Percentiles rank a stretch among this genome's conserved stretches.
Evolutionary conservation across 192 early-diverging fungal genomes (phyloP).

Genomic region (Cetraspora pellucida): DNA sequence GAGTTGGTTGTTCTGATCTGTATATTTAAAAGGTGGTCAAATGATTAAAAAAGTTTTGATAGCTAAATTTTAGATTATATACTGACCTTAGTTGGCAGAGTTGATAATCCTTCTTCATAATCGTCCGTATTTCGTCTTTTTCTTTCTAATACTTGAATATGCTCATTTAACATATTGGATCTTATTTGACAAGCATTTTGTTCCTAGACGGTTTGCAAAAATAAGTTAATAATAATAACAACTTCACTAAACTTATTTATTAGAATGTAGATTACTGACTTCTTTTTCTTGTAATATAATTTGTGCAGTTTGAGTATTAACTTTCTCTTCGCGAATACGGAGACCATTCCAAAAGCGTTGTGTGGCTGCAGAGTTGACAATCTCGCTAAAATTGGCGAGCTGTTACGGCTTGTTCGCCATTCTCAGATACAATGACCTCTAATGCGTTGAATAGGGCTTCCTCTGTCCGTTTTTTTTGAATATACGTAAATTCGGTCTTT

Average conservation of each 20-base stretch:
- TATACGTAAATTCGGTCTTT: conserved; percentile 19
- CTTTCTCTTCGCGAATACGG: conserved; percentile 26
- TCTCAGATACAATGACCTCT: conserved; percentile 6
- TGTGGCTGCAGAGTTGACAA: conserved; percentile 4
- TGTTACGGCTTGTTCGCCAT: conserved; percentile 11
- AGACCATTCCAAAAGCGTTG: conserved; percentile 21
- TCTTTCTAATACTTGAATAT: conserved; percentile 26
- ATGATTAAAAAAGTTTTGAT: too few relatives aligned
- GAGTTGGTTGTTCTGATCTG: too few relatives aligned
- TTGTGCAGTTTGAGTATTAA: conserved; percentile 29
- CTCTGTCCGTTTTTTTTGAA: conserved; percentile 23
- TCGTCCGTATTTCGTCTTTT: conserved; percentile 12
- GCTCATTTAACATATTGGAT: conserved; percentile 9
- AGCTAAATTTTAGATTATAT: too few relatives aligned
- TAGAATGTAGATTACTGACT: conserved; percentile 33
- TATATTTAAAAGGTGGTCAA: too few relatives aligned
- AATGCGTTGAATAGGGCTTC: conserved; percentile 20
- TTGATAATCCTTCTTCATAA: conserved; percentile 10
- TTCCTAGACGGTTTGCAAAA: conserved; percentile 30
- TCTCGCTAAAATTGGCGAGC: conserved; percentile 26
- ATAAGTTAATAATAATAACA: conserved; percentile 24
- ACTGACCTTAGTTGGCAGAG: too few relatives aligned
- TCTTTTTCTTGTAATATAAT: conserved; percentile 33
- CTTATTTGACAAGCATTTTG: conserved; percentile 36
- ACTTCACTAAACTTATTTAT: conserved; percentile 33